These are phyloP conservation scores for Clonostachys chloroleuca DNA, from an alignment of 2,329 filamentous ascomycete species.

Conservation along the genomic window DNA sequence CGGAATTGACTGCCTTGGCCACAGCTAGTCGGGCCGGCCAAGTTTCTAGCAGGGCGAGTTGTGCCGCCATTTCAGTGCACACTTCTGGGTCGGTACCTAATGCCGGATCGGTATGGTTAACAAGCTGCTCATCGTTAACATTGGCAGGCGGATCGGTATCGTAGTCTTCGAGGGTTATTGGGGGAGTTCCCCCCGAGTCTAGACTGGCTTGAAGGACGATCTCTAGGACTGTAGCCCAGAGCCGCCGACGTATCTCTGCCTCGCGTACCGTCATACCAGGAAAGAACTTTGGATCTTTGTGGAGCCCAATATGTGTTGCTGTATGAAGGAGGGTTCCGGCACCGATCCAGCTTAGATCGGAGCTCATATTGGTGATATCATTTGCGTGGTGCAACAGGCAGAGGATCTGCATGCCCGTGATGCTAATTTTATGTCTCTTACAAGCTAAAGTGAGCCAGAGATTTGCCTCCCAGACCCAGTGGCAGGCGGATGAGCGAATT, in stretches of 20 bases:
- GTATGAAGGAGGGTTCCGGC: constrained; percentile 43
- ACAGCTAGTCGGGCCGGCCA: no score
- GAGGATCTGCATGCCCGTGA: constrained; percentile 45
- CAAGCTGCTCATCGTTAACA: constrained; percentile 45
- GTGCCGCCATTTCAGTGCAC: no score
- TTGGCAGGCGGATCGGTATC: constrained; percentile 46
- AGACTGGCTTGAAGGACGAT: constrained; percentile 46
- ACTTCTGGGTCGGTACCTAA: no score
- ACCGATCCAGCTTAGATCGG: constrained; percentile 48
- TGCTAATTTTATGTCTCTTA: constrained; percentile 42
- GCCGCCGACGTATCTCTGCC: constrained; percentile 47
- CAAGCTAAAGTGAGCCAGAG: constrained; percentile 40
- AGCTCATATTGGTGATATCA: constrained; percentile 37
- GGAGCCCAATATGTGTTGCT: constrained; percentile 54
- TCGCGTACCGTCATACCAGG: constrained; percentile 36
- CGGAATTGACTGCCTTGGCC: no score
- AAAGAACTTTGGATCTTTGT: constrained; percentile 49
- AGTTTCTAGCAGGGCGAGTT: no score
- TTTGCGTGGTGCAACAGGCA: constrained; percentile 46
- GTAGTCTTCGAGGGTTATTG: constrained; percentile 39
- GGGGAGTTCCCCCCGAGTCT: constrained; percentile 43
- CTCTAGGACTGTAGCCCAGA: constrained; percentile 54
- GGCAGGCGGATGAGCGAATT: constrained; percentile 33
- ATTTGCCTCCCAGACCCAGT: constrained; percentile 50
- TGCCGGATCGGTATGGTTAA: constrained; percentile 16